Evolutionary conservation across 495 filamentous ascomycete genomes (phyloP).

Genomic region (Astrocystis sublimbata): DNA sequence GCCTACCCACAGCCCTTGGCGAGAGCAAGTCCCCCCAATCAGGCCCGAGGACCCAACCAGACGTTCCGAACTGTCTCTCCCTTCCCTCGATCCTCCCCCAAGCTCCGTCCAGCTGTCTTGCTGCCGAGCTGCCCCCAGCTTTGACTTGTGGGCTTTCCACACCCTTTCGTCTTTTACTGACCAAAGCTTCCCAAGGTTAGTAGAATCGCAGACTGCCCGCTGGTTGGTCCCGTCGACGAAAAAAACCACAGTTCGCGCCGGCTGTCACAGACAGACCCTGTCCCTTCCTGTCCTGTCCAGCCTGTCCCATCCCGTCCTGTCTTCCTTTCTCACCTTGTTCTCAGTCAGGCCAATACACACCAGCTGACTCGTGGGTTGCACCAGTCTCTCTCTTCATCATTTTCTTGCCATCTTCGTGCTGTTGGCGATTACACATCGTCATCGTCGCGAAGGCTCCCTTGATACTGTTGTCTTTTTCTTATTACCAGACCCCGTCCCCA

Average conservation of each 20-base stretch:
- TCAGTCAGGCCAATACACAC: neutral
- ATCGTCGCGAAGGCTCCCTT: slow-evolving; percentile 9
- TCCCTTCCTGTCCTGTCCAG: too few species aligned
- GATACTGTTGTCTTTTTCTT: slow-evolving; percentile 12
- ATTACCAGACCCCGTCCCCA: slow-evolving; percentile 22
- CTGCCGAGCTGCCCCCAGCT: too few species aligned
- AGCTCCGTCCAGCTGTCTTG: too few species aligned
- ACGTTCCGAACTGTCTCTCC: neutral
- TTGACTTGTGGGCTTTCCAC: slow-evolving; percentile 3
- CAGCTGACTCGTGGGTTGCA: slow-evolving; percentile 9
- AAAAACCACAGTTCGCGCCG: slow-evolving; percentile 31
- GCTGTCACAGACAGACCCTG: slow-evolving; percentile 21
- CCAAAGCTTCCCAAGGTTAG: too few species aligned
- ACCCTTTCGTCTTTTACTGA: slow-evolving; percentile 16
- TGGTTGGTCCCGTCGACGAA: neutral
- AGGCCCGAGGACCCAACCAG: too few species aligned
- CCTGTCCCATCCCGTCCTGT: too few species aligned
- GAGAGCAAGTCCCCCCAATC: neutral
- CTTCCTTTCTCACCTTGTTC: slow-evolving; percentile 13
- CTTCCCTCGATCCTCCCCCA: neutral
- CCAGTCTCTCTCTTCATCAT: slow-evolving; percentile 9
- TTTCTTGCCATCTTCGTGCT: slow-evolving; percentile 12
- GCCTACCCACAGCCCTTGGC: neutral
- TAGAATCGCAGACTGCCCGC: neutral
- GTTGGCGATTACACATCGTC: slow-evolving; percentile 5